Percentiles rank a stretch among this genome's conserved stretches.
Conservation (phyloP, 495 filamentous ascomycete genomes). For the Penicillium coffeae region DNA sequence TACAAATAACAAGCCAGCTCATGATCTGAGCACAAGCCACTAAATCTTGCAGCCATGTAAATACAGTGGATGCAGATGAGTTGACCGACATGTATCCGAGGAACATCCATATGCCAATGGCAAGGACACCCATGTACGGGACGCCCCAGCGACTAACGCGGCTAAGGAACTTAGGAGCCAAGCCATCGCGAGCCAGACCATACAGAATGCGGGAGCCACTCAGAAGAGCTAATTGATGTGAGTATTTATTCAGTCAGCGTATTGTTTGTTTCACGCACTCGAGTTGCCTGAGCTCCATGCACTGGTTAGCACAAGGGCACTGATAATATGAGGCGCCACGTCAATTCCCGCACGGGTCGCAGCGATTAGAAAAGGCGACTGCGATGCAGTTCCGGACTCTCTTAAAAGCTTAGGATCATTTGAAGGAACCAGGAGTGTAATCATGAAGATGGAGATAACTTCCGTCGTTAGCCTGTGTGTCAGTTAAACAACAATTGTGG, state of each 20-base stretch:
- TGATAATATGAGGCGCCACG: constrained; percentile 60
- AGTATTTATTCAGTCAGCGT: neutral
- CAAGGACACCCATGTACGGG: constrained; percentile 30
- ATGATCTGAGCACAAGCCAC: constrained; percentile 50
- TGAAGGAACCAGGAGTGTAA: constrained; percentile 50
- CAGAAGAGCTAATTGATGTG: constrained; percentile 9
- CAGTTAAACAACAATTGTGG: constrained; percentile 13
- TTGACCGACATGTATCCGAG: constrained; percentile 24
- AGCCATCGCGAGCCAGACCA: constrained; percentile 33
- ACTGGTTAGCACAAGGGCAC: constrained; percentile 67
- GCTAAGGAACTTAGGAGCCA: constrained; percentile 30
- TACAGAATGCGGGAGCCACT: constrained; percentile 53
- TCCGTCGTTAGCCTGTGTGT: neutral
- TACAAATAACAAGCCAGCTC: constrained; percentile 49
- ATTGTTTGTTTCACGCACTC: constrained; percentile 42
- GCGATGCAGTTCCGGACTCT: constrained; percentile 44
- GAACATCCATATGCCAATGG: constrained; percentile 14
- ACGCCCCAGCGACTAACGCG: constrained; percentile 30
- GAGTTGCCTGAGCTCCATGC: constrained; percentile 60
- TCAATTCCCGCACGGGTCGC: constrained; percentile 48
- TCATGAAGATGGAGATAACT: constrained; percentile 39
- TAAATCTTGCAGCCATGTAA: constrained; percentile 50
- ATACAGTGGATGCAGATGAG: constrained; percentile 14
- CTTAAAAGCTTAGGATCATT: constrained; percentile 46
- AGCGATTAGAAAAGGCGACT: constrained; percentile 51